Evolutionary conservation across 2,329 filamentous ascomycete genomes (phyloP).

Genomic region (Rutstroemia sp.): DNA sequence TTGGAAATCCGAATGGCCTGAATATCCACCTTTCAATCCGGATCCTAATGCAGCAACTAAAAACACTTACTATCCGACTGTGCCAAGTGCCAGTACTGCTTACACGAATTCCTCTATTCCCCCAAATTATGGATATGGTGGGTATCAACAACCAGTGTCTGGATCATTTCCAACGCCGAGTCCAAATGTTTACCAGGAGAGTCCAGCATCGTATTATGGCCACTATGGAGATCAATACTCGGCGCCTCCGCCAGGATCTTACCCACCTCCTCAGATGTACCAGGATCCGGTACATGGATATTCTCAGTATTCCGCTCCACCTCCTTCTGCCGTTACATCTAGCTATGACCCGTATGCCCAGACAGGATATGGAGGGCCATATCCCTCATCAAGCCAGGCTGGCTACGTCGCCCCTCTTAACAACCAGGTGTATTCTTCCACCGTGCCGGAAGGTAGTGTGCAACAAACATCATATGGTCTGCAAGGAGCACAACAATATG

Average conservation of each 20-base stretch:
- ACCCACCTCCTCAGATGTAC: conserved; percentile 23
- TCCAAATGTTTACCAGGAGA: conserved; percentile 25
- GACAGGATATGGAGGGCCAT: conserved; percentile 20
- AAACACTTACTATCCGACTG: conserved; percentile 27
- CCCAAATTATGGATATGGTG: conserved; percentile 30
- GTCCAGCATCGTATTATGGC: conserved; percentile 29
- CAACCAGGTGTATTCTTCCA: conserved; percentile 17
- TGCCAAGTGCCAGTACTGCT: conserved; percentile 27
- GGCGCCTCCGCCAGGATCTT: conserved; percentile 25
- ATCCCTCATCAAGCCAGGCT: conserved; percentile 16
- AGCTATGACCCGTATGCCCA: conserved; percentile 24
- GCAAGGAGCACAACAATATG: conserved; percentile 16
- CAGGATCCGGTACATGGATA: conserved; percentile 18
- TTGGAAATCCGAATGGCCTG: conserved; percentile 78
- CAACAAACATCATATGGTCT: conserved; percentile 18
- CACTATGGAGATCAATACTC: conserved; percentile 30
- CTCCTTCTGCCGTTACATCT: conserved; percentile 13
- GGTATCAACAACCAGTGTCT: conserved; percentile 25
- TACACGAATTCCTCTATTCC: conserved; percentile 28
- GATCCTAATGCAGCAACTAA: conserved; percentile 41
- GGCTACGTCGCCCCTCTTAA: conserved; percentile 16
- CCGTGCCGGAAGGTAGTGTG: conserved; percentile 12
- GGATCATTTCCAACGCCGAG: conserved; percentile 15
- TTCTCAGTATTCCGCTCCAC: conserved; percentile 21
- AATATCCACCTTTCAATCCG: conserved; percentile 62